Evolutionary conservation across 1,284 basidiomycete genomes (phyloP).

Genomic region (Pisolithus thermaeus): DNA sequence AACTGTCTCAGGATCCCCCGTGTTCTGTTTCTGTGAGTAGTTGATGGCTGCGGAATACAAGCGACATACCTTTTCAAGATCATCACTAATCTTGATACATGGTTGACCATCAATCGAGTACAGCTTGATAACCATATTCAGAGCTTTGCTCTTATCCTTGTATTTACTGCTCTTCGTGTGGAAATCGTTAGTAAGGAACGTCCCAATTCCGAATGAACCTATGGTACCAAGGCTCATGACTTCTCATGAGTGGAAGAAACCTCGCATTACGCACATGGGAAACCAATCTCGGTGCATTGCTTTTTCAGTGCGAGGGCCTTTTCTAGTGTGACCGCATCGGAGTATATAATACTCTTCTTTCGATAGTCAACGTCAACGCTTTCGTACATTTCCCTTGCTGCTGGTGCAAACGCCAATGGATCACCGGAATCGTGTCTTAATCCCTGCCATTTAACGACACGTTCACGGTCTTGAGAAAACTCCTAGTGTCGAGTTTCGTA

Average conservation of each 20-base stretch:
- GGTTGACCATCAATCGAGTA: slow-evolving; percentile 64
- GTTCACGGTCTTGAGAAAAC: slow-evolving; percentile 52
- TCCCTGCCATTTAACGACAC: slow-evolving; percentile 69
- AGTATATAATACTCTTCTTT: slow-evolving; percentile 76
- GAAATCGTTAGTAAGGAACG: slow-evolving; percentile 88
- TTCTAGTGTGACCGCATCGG: slow-evolving; percentile 72
- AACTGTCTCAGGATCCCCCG: slow-evolving; percentile 26
- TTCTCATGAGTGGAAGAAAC: neutral
- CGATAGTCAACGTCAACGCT: slow-evolving; percentile 58
- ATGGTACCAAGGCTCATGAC: neutral
- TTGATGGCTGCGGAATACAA: neutral
- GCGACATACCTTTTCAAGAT: slow-evolving; percentile 67
- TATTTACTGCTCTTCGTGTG: slow-evolving; percentile 48
- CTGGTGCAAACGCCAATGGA: slow-evolving; percentile 70
- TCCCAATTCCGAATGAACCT: slow-evolving; percentile 89
- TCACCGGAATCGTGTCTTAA: slow-evolving; percentile 93
- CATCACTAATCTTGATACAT: slow-evolving; percentile 92
- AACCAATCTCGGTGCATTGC: slow-evolving; percentile 69
- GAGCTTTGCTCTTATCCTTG: slow-evolving; percentile 62
- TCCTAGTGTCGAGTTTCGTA: slow-evolving; percentile 37
- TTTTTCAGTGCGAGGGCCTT: slow-evolving; percentile 65
- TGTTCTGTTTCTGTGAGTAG: slow-evolving; percentile 27
- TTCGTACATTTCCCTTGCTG: slow-evolving; percentile 67
- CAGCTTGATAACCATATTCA: slow-evolving; percentile 94
- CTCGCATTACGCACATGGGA: slow-evolving; percentile 48